Evolutionary conservation across 176 grass and related monocot species (phyloP).

Genomic region (Dendrocalamus sinicus): DNA sequence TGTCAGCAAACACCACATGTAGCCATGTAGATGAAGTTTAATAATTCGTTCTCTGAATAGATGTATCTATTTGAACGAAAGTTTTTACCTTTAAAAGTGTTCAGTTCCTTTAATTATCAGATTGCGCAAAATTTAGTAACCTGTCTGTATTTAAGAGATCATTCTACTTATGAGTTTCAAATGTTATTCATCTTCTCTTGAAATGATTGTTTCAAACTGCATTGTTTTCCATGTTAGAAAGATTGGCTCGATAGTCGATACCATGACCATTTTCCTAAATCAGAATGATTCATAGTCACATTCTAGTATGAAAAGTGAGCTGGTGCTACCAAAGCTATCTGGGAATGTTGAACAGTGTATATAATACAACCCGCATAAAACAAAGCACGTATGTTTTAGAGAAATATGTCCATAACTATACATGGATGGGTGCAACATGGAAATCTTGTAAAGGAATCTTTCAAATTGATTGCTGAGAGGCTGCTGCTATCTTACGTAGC

Average conservation of each 20-base stretch:
- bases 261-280: not conserved
- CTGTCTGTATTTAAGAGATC: not conserved
- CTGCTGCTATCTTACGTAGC: slow-evolving; percentile 1
- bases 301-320: not conserved
- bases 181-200: not conserved
- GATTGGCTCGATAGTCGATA: not conserved
- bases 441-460: not conserved
- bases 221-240: not conserved
- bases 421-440: not conserved
- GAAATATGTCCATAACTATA: not conserved
- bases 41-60: not conserved
- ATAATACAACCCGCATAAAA: not conserved
- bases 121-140: not conserved
- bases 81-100: not conserved
- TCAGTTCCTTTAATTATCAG: not conserved
- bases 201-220: not conserved
- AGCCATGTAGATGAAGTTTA: not conserved
- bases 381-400: not conserved
- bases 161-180: not conserved
- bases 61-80: not conserved
- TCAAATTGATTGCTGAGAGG: not conserved
- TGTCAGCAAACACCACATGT: not conserved
- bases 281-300: not conserved
- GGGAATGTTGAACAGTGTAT: not conserved
- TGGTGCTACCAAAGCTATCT: not conserved